phyloP scores from a whole-genome alignment of 495 filamentous ascomycete species.

The Penicillium antarcticum region DNA sequence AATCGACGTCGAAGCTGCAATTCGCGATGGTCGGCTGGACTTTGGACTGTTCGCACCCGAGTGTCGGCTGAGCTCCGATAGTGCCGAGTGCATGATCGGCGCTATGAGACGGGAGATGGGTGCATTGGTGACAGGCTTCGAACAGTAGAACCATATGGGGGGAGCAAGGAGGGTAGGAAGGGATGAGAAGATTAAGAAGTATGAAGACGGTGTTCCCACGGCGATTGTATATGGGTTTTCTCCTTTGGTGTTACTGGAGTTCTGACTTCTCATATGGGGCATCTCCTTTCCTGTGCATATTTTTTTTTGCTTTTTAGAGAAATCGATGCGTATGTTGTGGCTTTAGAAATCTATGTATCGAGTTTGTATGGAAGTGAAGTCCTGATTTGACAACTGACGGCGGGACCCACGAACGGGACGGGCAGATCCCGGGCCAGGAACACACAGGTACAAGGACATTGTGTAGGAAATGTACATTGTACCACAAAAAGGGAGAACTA shows the following conservation, averaged over 20 bases:
- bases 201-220: background rate
- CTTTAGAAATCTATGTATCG: background rate
- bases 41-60: slow-evolving; percentile 32
- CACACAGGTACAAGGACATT: too few relatives aligned
- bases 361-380: slow-evolving; percentile 8
- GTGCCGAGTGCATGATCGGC: slow-evolving; percentile 20
- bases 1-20: slow-evolving; percentile 33
- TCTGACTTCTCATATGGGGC: background rate
- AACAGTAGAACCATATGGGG: slow-evolving; percentile 2
- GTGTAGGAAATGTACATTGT: too few relatives aligned
- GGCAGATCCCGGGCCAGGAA: slow-evolving; percentile 10
- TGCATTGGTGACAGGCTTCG: slow-evolving; percentile 6
- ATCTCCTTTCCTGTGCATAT: slow-evolving; percentile 25
- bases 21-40: slow-evolving; percentile 28
- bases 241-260: background rate
- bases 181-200: background rate
- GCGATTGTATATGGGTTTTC: background rate
- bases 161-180: slow-evolving; percentile 1
- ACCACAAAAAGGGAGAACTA: too few relatives aligned
- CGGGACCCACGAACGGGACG: slow-evolving; percentile 18
- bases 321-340: slow-evolving; percentile 16
- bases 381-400: slow-evolving; percentile 1
- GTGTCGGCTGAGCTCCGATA: slow-evolving; percentile 15
- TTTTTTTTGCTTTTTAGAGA: slow-evolving; percentile 15
- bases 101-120: slow-evolving; percentile 20